Conservation (phyloP, 2,329 filamentous ascomycete genomes). For the Aphanocladium album region DNA sequence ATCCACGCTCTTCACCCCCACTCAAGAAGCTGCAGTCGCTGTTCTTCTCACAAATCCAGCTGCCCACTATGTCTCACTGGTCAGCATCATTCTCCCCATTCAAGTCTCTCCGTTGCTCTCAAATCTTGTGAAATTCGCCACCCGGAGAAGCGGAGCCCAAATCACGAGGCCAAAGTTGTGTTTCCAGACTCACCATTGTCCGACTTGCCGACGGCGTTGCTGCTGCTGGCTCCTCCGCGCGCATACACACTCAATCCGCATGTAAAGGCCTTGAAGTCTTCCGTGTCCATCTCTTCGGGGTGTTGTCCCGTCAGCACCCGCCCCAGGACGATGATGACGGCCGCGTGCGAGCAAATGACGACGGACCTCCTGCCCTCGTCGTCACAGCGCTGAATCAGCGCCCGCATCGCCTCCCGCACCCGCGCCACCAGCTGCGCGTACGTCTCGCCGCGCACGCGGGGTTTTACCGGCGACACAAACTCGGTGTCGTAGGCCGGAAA, state of each 20-base stretch:
- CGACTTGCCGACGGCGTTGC: not conserved
- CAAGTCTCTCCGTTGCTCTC: not conserved
- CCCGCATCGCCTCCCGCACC: conserved; percentile 62
- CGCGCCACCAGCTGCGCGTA: conserved; percentile 76
- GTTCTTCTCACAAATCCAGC: conserved; percentile 76
- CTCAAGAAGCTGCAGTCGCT: conserved; percentile 81
- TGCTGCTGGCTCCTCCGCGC: not conserved
- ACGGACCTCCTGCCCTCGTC: conserved; percentile 63
- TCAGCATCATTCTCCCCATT: conserved; percentile 25
- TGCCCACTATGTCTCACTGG: conserved; percentile 44
- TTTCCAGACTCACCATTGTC: conserved; percentile 7
- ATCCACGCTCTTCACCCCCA: conserved; percentile 79
- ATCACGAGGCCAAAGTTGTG: not conserved
- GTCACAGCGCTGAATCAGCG: conserved; percentile 70
- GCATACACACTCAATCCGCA: conserved; percentile 68
- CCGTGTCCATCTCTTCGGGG: conserved; percentile 63
- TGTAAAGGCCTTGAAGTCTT: conserved; percentile 83
- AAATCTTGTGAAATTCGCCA: not conserved
- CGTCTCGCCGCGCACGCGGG: conserved; percentile 69
- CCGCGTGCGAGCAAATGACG: conserved; percentile 84
- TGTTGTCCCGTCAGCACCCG: conserved; percentile 73
- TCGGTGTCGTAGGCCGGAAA: conserved; percentile 59
- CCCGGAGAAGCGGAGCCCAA: not conserved
- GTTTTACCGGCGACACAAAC: conserved; percentile 61
- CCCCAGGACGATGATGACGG: conserved; percentile 80